Percentiles rank a stretch among this genome's conserved stretches.
These are phyloP conservation scores for Diaporthe sp. DNA, from an alignment of 2,329 filamentous ascomycete genomes.

Conservation along the genomic window DNA sequence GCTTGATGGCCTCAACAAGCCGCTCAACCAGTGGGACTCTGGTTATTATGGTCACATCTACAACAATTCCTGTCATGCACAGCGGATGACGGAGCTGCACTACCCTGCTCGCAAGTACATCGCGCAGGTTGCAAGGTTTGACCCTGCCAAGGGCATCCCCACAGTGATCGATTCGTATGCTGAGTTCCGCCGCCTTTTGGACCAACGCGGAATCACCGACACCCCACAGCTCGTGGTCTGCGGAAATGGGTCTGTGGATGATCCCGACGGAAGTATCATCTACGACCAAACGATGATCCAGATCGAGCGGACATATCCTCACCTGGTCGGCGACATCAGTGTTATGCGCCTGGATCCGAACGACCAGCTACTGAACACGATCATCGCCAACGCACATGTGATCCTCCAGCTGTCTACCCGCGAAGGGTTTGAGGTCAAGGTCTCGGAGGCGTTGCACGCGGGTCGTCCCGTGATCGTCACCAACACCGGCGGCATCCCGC, in stretches of 20 bases:
- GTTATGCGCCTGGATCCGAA: conserved; percentile 83
- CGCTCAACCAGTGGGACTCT: conserved; percentile 77
- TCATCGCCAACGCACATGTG: conserved; percentile 80
- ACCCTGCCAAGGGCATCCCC: conserved; percentile 85
- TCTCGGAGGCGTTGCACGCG: conserved; percentile 86
- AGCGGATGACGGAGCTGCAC: conserved; percentile 71
- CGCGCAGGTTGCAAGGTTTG: conserved; percentile 85
- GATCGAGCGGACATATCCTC: conserved; percentile 73
- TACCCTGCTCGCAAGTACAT: conserved; percentile 79
- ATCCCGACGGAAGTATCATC: conserved; percentile 81
- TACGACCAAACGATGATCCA: conserved; percentile 80
- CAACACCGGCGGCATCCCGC: conserved; percentile 81
- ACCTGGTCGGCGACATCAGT: conserved; percentile 76
- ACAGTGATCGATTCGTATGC: conserved; percentile 83
- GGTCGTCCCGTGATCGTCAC: conserved; percentile 84
- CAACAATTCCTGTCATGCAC: conserved; percentile 71
- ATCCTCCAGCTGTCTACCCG: conserved; percentile 85
- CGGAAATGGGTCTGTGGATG: conserved; percentile 85
- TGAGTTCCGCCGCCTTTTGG: conserved; percentile 75
- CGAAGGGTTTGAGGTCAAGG: conserved; percentile 90
- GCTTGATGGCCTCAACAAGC: conserved; percentile 86
- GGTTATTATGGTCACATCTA: conserved; percentile 84
- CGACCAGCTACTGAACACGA: conserved; percentile 83
- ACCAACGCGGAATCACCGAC: conserved; percentile 64
- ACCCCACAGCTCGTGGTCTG: conserved; percentile 82